Base-by-base conservation (phyloP, 768 basidiomycete genomes). In the Russula dissimulans region DNA sequence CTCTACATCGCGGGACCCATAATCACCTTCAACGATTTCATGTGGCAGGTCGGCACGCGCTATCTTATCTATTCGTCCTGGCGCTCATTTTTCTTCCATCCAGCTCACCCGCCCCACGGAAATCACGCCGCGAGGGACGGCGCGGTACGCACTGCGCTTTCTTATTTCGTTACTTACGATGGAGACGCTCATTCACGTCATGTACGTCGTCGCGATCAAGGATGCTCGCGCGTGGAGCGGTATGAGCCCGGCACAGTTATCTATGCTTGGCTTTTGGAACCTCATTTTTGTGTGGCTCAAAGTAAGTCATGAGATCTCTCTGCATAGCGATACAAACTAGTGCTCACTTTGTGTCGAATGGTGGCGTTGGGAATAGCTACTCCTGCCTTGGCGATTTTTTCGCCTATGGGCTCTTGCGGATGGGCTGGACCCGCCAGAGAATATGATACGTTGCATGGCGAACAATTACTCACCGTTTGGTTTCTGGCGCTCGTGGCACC, bases 371-470 rank as follows among this genome's bases (percentile, higher is more conserved):
- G 38, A 26, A 9, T n/a, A 97, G 95, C 82, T 97, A 22, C 77
- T 97, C 44, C 81, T 97, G 22, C 90, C 94, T 0, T 97, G 95
- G 95, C 81, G 95, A 11, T 97, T 97, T 77, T 98, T 97, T 77
- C 88, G 95, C 2, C 74, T 97, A 18, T 97, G 95, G 93, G 87
- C 95, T 3, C 75, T 98, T 22, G 71, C 82, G 6, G 91, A 93
- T 67, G 91, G 90, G 0, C 80, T 97, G 38, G 91, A 97, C 67
- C 89, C 93, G 0, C 97, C 95, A 0, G 97, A 99, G 72, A 99
- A 99, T 72, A 97, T 97, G 97, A 81, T 99, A 12, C 82, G 97
- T n/a, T 98, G 97, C 69, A 88, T 97, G 85, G 89, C 85, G 22
- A 99, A 98, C 71, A 98, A 97, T 71, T 97, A 97, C 70, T 97